Percentiles rank a stretch among this genome's conserved stretches.
phyloP scores from a whole-genome alignment of 495 filamentous ascomycete species.

The Neohortaea acidophila region DNA sequence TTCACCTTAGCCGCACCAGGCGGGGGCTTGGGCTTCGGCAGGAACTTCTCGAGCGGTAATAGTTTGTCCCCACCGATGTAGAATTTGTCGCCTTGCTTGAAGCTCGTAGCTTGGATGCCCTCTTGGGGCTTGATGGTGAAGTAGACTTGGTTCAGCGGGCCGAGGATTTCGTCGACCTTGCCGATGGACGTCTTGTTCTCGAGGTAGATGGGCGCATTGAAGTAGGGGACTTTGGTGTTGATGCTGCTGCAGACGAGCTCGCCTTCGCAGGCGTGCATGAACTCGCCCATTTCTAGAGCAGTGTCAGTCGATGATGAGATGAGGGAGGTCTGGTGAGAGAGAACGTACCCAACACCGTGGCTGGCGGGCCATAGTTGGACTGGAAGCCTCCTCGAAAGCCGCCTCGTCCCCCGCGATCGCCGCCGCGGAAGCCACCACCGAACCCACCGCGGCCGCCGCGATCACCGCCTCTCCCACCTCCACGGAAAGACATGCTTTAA shows the following conservation, averaged over 20 bases:
- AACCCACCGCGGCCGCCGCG: constrained; percentile 19
- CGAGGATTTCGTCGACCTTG: constrained; percentile 90
- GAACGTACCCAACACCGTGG: constrained; percentile 44
- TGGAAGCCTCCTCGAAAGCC: constrained; percentile 45
- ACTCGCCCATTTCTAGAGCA: constrained; percentile 70
- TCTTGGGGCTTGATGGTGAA: constrained; percentile 96
- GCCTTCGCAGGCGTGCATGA: constrained; percentile 87
- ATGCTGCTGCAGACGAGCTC: constrained; percentile 89
- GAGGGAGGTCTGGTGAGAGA: background rate
- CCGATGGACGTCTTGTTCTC: constrained; percentile 85
- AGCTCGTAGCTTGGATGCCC: constrained; percentile 84
- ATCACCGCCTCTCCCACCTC: constrained; percentile 24
- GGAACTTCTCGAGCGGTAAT: constrained; percentile 84
- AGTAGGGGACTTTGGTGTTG: constrained; percentile 93
- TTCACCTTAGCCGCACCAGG: constrained; percentile 41
- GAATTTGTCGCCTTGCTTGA: constrained; percentile 93
- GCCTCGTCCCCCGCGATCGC: constrained; percentile 24
- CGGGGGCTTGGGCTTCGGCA: constrained; percentile 82
- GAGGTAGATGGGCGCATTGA: constrained; percentile 96
- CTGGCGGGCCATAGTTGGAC: constrained; percentile 50
- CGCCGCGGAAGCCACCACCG: constrained; percentile 22
- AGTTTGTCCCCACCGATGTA: constrained; percentile 91
- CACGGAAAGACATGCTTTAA: constrained; percentile 15
- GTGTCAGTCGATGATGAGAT: background rate
- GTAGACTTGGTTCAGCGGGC: constrained; percentile 88